phyloP scores from a whole-genome alignment of 2,329 filamentous ascomycete species.

The Anthostomella pinea region DNA sequence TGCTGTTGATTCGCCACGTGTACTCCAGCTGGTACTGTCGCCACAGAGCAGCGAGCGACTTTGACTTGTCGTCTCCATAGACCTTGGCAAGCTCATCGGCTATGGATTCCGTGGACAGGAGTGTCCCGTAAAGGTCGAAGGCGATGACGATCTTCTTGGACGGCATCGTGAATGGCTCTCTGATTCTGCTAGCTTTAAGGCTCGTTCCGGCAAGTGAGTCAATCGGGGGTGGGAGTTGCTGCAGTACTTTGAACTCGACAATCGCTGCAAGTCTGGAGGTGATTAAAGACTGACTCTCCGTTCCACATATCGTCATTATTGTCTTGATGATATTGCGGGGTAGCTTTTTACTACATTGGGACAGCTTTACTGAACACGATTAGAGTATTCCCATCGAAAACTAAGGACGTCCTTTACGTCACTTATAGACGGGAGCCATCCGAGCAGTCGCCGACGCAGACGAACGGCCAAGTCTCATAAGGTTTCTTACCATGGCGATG shows the following conservation, averaged over 20 bases:
- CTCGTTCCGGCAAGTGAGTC: conserved; percentile 12
- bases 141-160: conserved; percentile 51
- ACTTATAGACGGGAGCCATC: too few relatives aligned
- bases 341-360: conserved; percentile 23
- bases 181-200: conserved; percentile 1
- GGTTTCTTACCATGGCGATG: conserved; percentile 15
- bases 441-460: too few relatives aligned
- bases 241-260: too few relatives aligned
- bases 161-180: conserved; percentile 9
- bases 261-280: too few relatives aligned
- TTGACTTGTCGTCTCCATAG: conserved; percentile 56
- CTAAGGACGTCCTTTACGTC: not conserved
- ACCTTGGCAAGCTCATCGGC: conserved; percentile 53
- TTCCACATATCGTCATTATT: too few relatives aligned
- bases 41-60: conserved; percentile 58
- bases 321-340: conserved; percentile 13
- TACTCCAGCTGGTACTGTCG: conserved; percentile 73
- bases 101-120: conserved; percentile 71
- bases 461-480: not conserved
- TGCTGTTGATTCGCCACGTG: conserved; percentile 72
- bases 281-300: too few relatives aligned
- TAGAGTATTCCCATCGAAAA: not conserved
- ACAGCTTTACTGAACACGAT: conserved; percentile 8
- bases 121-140: conserved; percentile 74
- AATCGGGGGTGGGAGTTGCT: too few relatives aligned